Evolutionary conservation across 2,329 filamentous ascomycete genomes (phyloP).

Genomic region (Atkinsonella hypoxylon): DNA sequence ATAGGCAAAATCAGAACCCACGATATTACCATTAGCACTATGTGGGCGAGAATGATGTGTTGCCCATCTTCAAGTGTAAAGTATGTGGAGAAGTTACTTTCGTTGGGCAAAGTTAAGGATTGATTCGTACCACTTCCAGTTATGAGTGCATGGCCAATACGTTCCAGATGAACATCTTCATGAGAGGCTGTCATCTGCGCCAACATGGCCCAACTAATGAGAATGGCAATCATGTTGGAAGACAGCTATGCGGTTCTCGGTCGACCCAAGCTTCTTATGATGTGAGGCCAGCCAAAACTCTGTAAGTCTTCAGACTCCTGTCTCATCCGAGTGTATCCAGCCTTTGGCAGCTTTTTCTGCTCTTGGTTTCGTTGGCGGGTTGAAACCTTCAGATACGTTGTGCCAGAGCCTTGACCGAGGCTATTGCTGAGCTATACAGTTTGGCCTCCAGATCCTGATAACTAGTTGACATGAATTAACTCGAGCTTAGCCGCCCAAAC

Average conservation of each 20-base stretch:
- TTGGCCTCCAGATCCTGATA: no score
- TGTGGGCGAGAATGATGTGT: constrained; percentile 54
- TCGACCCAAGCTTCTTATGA: background rate
- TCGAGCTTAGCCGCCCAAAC: no score
- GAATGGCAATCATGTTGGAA: background rate
- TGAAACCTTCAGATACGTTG: no score
- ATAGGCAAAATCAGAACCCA: constrained; percentile 66
- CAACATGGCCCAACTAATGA: background rate
- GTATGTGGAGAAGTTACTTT: constrained; percentile 37
- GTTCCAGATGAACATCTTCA: background rate
- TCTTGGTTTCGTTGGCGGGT: no score
- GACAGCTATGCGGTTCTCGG: background rate
- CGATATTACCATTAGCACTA: constrained; percentile 54
- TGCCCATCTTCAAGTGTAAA: constrained; percentile 43
- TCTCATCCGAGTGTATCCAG: no score
- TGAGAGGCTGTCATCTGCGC: background rate
- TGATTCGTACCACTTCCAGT: background rate
- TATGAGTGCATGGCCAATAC: background rate
- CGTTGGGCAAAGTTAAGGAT: background rate
- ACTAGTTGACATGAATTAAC: no score
- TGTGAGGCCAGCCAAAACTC: no score
- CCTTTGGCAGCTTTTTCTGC: no score
- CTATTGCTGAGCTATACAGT: no score
- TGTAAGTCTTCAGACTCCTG: no score
- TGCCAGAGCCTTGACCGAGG: no score